Evolutionary conservation across 306 rosid species (phyloP).

Genomic region (Prunus campanulata): DNA sequence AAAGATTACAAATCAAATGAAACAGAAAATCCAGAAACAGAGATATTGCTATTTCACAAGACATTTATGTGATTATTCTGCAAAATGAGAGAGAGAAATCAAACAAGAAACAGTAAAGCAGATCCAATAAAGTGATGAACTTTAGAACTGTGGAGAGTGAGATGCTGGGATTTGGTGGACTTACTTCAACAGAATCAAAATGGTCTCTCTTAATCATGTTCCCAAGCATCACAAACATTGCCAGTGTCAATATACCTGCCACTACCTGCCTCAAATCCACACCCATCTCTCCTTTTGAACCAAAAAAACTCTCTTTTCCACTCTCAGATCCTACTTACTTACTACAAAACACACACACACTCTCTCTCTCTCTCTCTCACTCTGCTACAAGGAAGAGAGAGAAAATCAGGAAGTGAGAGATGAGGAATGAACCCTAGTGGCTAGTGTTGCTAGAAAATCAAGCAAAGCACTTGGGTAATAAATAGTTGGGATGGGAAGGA

Average conservation of each 20-base stretch:
- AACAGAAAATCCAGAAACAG: not conserved
- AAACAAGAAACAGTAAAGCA: not conserved
- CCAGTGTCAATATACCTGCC: conserved; percentile 78
- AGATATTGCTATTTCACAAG: not conserved
- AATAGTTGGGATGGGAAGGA: not conserved
- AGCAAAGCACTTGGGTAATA: not conserved
- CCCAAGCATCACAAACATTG: conserved; percentile 98
- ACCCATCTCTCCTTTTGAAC: conserved; percentile 45
- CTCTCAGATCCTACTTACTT: conserved; percentile 9
- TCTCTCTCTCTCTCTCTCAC: not conserved
- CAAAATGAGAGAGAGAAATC: not conserved
- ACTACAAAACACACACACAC: not conserved
- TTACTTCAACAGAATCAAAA: conserved; percentile 82
- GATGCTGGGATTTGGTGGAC: not conserved
- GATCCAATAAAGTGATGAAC: not conserved
- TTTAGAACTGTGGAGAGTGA: not conserved
- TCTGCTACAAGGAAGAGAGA: not conserved
- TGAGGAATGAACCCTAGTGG: not conserved
- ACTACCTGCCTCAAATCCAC: conserved; percentile 96
- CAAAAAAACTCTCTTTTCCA: not conserved
- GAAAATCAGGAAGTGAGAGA: conserved; percentile 6
- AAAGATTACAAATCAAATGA: conserved; percentile 5
- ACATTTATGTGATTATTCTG: not conserved
- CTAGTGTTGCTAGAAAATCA: not conserved
- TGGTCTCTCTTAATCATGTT: conserved; percentile 98